These are phyloP conservation scores for Rhododendron griersonianum DNA, from an alignment of 148 eudicot species.

Conservation along the genomic window DNA sequence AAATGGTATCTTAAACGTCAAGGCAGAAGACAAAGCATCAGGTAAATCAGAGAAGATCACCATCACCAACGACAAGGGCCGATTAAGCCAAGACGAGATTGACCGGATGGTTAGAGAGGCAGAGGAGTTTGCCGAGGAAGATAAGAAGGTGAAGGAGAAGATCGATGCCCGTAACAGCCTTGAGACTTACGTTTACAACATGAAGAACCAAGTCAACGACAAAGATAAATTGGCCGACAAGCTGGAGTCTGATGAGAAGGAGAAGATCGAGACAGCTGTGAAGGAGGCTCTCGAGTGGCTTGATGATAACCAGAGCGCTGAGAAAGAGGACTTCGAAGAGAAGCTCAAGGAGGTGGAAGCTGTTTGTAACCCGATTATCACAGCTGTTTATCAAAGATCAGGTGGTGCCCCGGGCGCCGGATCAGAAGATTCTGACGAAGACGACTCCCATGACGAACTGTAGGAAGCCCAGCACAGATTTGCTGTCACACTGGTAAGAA, in stretches of 20 bases:
- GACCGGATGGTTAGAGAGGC: conserved; percentile 59
- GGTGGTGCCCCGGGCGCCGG: conserved; percentile 45
- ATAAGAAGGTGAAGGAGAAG: conserved; percentile 52
- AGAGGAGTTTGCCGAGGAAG: conserved; percentile 57
- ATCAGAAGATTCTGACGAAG: conserved; percentile 20
- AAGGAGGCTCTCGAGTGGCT: conserved; percentile 62
- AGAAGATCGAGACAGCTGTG: conserved; percentile 45
- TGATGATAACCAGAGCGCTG: conserved; percentile 54
- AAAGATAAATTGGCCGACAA: conserved; percentile 56
- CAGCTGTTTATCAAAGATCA: conserved; percentile 40
- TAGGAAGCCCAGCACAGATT: conserved; percentile 10
- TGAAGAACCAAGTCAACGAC: conserved; percentile 51
- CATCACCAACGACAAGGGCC: conserved; percentile 58
- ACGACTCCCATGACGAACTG: conserved; percentile 37
- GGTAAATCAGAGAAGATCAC: conserved; percentile 51
- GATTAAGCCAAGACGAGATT: conserved; percentile 54
- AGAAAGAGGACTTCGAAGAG: conserved; percentile 64
- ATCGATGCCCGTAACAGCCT: conserved; percentile 48
- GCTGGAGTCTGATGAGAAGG: conserved; percentile 51
- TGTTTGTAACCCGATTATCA: conserved; percentile 49
- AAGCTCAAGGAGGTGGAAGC: conserved; percentile 57
- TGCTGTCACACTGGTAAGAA: background rate
- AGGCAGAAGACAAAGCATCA: conserved; percentile 55
- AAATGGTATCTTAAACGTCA: conserved; percentile 57
- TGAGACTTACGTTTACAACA: conserved; percentile 50